Base-by-base conservation (phyloP, 495 filamentous ascomycete species). In the Daldinia vernicosa region DNA sequence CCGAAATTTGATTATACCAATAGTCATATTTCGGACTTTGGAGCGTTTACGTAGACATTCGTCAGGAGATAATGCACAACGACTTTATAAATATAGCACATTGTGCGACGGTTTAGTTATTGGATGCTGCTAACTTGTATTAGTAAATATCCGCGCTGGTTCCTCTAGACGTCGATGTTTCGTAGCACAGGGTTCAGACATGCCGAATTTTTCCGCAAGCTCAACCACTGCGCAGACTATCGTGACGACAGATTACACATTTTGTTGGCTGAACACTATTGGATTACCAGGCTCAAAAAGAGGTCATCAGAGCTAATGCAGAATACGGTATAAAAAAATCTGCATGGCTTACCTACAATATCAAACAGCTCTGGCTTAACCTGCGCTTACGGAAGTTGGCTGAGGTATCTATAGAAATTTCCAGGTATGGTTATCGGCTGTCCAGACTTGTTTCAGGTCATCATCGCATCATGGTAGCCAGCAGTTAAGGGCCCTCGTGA, bases 381-480 rank as follows among this genome's bases (percentile, higher is more conserved):
- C 15, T 14, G 19, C 3, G 17, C 17, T 47, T 19, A 22, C 9
- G 12, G 19, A 24, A 47, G 22, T 22, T 11, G 19, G 17, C 19
- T 3, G 22, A 47, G 7, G 17, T 9, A 5, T 47, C 43, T 47
- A 47, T 47, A 47, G 17, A 12, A 22, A 8, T 47, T 47, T 47
- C 19, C 9, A 22, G 3, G 22, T 47, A 47, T 47, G 43, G 43
- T 47, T 22, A 47, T 47, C 8, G 19, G 24, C 19, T 85, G 83
- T 85, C 79, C 82, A 76, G 63, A 70, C 80, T 83, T 85, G 82
- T 76, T 85, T 91, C 87, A 97, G 95, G 95, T 98, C 94, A 94
- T 97, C 95, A 94, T 80, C 93, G 89, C 85, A 89, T 98, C 95
- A 94, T 98, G 95, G 93, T 81, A 85, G 89, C 90, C 93, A 82